Conservation (phyloP, 495 filamentous ascomycete genomes). For the Neurospora sp. region DNA sequence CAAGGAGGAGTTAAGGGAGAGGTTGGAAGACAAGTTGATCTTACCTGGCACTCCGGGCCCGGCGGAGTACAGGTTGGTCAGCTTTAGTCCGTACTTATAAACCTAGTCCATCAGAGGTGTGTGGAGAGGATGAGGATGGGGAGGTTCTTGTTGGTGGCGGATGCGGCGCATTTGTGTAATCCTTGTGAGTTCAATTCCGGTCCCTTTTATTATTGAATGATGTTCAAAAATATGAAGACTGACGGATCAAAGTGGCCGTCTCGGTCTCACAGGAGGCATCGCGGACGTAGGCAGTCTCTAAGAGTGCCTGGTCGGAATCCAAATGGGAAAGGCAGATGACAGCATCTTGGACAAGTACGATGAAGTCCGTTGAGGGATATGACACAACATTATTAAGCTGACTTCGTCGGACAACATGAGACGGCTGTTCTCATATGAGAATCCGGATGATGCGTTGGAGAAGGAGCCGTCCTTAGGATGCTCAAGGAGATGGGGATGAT, state of each 20-base stretch:
- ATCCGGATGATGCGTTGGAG: slow-evolving; percentile 24
- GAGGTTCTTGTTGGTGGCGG: slow-evolving; percentile 41
- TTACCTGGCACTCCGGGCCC: no score
- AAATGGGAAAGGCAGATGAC: slow-evolving; percentile 34
- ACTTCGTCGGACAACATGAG: slow-evolving; percentile 35
- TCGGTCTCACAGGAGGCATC: slow-evolving; percentile 44
- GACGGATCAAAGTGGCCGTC: slow-evolving; percentile 25
- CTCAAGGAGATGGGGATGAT: slow-evolving; percentile 27
- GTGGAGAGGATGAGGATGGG: slow-evolving; percentile 40
- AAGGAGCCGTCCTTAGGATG: slow-evolving; percentile 30
- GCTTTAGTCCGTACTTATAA: slow-evolving; percentile 3
- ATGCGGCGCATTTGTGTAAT: slow-evolving; percentile 47
- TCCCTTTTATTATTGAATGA: no score
- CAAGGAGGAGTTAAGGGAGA: no score
- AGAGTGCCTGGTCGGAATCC: slow-evolving; percentile 40
- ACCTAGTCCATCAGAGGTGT: slow-evolving; percentile 27
- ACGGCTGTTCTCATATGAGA: slow-evolving; percentile 14
- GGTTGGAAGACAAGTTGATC: no score
- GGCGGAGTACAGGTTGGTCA: no score
- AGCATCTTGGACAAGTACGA: slow-evolving; percentile 41
- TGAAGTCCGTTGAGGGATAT: slow-evolving; percentile 37
- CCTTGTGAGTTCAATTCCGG: slow-evolving; percentile 10
- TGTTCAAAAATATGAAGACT: not conserved
- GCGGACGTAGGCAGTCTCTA: slow-evolving; percentile 41
- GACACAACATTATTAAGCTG: slow-evolving; percentile 37